Evolutionary conservation across 208 protist genomes (phyloP), one percentile per base, ranked within the genome.

Genomic region (Leishmania tarentolae): DNA sequence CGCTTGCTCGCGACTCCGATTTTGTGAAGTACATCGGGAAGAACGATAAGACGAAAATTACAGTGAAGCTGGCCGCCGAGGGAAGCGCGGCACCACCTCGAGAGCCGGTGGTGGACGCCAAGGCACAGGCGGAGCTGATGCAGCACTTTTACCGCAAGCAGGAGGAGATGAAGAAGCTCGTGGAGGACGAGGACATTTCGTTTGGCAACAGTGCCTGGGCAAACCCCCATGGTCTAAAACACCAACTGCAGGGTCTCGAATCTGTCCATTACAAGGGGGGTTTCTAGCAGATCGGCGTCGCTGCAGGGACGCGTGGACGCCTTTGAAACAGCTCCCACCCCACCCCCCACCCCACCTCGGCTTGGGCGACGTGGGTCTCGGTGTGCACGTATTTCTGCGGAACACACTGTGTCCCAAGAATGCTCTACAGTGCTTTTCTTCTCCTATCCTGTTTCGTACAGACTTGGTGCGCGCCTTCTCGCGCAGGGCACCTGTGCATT

Each of bases 1-100:
- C 93, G 69, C 89, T 98, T 56, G 90, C 93, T 59, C 90, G 89
- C 19, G 85, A 86, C 46, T 85, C 88, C 6, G 90, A 96, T 69
- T 88, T 98, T 24, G 75, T 83, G 76, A 97, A 97, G 79, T 98
- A 97, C 65, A 81, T 96, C 63, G 96, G 96, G 35, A 97, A 94
- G 78, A 98, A 98, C 82, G 96, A 98, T 37, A 98, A 98, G 85
- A 98, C 95, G 31, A 98, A 97, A 82, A 92, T 98, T 68, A 96
- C 95, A 61, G 94, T 97, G 79, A 98, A 98, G 86, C 80, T 98
- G 47, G 87, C 88, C 24, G 71, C 88, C 5, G 88, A 95, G 40
- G 94, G 94, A 47, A 86, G 83, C 7, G 81, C 83, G 57, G 85
- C 96, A 15, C 97, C 97, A 28, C 90, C 95, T 15, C 87, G 95